Evolutionary conservation across 2,329 filamentous ascomycete genomes (phyloP), one percentile per base, ranked within the genome.

Genomic region (Botrytis tulipae): DNA sequence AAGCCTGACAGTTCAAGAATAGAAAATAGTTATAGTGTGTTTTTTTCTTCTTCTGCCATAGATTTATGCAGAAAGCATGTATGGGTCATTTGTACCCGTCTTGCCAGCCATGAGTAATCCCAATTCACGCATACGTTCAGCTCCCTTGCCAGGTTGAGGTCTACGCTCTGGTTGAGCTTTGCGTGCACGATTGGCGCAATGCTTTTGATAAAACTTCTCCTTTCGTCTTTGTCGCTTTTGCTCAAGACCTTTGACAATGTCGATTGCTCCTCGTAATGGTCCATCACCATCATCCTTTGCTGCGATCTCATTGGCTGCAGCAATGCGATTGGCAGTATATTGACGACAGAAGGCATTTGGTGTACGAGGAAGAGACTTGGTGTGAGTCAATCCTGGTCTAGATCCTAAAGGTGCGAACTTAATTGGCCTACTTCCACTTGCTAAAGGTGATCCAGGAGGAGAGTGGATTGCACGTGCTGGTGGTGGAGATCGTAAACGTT

Each of bases 201-300:
- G 92, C 82, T 97, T 96, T 79, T 95, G 92, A 81, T 93, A 92
- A 80, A 94, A 92, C 83, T 98, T 97, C 83, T 98, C 95, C 84
- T 92, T 94, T 78, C 96, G 92, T 76, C 96, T 91, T 84, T 96
- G 93, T 40, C 95, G 92, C 85, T 97, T 98, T 83, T 93, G 92
- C 84, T 99, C 96, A 1, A 99, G 88, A 14, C 96, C 96, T 82
- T 97, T 97, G 83, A 98, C 93, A 75, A 98, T 99, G 82, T 98
- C 96, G 77, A 99, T 97, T 51, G 96, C 95, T n/a, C 94, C 94
- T 76, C 96, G 92, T 16, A 93, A 88, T 76, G 96, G 94, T 60
- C 89, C 84, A 69, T 91, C 87, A 69, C 80, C 76, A 78, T 81
- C 76, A 76, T 82, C 76, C 75, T 73, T 79, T 75, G 74, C 80